phyloP scores from a whole-genome alignment of 2,329 filamentous ascomycete genomes.

The Cytospora mali region DNA sequence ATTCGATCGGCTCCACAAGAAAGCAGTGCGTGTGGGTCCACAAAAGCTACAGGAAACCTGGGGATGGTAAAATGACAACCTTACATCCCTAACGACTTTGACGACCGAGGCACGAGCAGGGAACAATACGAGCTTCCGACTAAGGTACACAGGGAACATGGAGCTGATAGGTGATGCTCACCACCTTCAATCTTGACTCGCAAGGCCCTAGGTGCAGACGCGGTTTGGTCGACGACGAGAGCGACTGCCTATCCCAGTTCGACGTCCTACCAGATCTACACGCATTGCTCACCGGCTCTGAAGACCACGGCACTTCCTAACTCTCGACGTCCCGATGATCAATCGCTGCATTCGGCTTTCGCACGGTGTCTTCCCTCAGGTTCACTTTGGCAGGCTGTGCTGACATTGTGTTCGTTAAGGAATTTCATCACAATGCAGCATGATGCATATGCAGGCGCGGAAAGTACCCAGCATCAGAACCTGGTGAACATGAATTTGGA shows the following conservation, averaged over 20 bases:
- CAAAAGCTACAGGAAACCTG: background rate
- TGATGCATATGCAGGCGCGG: conserved; percentile 1
- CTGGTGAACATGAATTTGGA: background rate
- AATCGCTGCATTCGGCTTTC: no score
- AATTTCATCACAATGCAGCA: conserved; percentile 8
- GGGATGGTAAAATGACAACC: background rate
- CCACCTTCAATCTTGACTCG: conserved; percentile 1
- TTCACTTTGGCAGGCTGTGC: background rate
- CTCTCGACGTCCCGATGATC: no score
- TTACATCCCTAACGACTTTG: background rate
- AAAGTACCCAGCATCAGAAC: conserved; percentile 4
- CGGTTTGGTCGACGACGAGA: background rate
- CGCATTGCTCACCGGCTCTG: background rate
- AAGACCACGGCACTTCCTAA: background rate
- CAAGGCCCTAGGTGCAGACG: conserved; percentile 1
- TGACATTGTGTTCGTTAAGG: background rate
- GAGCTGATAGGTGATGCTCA: background rate
- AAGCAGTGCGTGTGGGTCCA: background rate
- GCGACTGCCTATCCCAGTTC: background rate
- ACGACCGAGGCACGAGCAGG: background rate
- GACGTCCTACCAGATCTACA: background rate
- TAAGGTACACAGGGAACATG: background rate
- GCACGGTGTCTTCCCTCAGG: background rate
- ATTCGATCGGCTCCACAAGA: background rate
- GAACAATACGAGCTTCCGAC: background rate